Base-by-base conservation (phyloP, 306 rosid species). In the Gleditsia sinensis region DNA sequence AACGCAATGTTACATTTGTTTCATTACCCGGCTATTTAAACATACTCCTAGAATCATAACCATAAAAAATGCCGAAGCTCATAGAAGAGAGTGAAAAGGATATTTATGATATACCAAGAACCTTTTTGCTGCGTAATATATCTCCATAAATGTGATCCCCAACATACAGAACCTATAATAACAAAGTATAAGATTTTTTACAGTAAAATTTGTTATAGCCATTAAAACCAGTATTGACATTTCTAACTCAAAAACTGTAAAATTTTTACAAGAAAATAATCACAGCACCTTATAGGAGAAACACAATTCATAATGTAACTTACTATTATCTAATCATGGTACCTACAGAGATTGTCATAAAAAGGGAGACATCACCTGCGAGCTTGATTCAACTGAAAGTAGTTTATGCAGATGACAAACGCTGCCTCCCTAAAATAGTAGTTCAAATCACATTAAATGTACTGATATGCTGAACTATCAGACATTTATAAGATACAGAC, bases 61-160 rank as follows among this genome's bases (percentile, higher is more conserved):
- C 59, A 23, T 58, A 64, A 4, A 60, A 13, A 20, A 70, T 37
- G 24, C 28, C 58, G 65, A 62, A 53, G 54, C 25, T 59, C 25
- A 34, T 14, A 0, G 30, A 24, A 36, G 30, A 33, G 12, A 45
- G 71, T 66, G n/a, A 8, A 62, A 62, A 72, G 78, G 73, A 67
- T 62, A 73, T 58, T 81, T 66, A 63, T 57, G 20, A 72, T 16
- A 59, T 95, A 92, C 99, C 98, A 70, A 92, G 96, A 90, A 89
- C 92, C 87, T 95, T 95, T 86, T 92, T 92, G 93, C 98, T 92
- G 49, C 99, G 90, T 66, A 95, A 79, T 80, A 95, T 92, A 81
- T 95, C 99, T 79, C 99, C 99, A 63, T 95, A 95, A 71, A 95
- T 92, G 81, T 92, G 99, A 83, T 95, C 99, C 71, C 99, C 98